Evolutionary conservation across 768 basidiomycete genomes (phyloP), one percentile per base, ranked within the genome.

Genomic region (Termitomyces sp.): DNA sequence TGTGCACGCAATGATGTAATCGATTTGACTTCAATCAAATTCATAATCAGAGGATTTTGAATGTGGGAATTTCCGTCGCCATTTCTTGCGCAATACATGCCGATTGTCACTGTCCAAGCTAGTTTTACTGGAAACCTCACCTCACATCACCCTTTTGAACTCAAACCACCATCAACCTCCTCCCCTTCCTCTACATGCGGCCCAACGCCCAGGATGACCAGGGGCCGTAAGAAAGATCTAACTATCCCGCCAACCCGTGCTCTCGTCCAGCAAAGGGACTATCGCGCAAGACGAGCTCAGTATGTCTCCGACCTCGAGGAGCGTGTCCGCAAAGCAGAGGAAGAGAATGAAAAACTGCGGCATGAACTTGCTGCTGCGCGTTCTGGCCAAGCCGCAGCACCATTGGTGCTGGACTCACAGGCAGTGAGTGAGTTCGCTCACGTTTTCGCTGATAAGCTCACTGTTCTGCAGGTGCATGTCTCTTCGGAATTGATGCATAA

Each of bases 201-300:
- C 48, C 42, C 36, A 48, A 36, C 54, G 33, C 44, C 59, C 38
- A 62, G 61, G 44, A 85, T 87, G 85, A 80, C 84, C 53, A 75
- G 85, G 69, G 85, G 85, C 44, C 81, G 85, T 63, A 84, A 85
- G 70, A 85, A 83, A 69, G 83, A 87, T 70, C 69, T 80, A 38
- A 80, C 82, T 24, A 84, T 82, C 53, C 82, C 84, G 26, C 77
- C 82, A 3, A 78, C 81, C 22, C 78, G 84, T 30, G 78, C 82
- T 43, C 76, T 87, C 30, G 74, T 80, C 48, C 82, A 84, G 62
- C 85, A 87, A 66, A 78, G 85, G 12, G 84, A 84, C 68, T 87
- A 85, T 65, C 80, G 85, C 20, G 84, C 83, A 7, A 76, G 84
- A 52, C 82, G 81, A 64, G 80, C 82, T 5, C 75, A 75, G 55